Base-by-base conservation (phyloP, 257 asterid genomes). In the Henckelia pumila region DNA sequence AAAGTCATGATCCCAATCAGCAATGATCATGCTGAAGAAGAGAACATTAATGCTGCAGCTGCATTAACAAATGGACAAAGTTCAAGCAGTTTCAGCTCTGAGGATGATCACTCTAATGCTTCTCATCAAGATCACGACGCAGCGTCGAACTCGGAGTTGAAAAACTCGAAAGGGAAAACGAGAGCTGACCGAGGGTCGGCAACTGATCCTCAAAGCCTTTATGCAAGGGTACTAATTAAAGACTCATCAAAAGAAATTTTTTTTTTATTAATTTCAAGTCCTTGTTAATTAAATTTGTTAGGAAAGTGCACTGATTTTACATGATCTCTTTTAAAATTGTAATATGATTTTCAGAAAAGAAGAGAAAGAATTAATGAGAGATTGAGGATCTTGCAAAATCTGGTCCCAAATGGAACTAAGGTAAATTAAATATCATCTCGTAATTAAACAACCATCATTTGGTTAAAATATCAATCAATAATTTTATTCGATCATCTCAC, bases 121-220 rank as follows among this genome's bases (percentile, higher is more conserved):
- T 72, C 80, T 50, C 72, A 67, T 50, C 72, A 67, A 16, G 83
- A 75, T 50, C 19, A 59, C 37, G 68, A 63, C 13, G 80, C 71
- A 24, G 61, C 40, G 53, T 77, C 75, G 8, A 69, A 73, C 61
- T 70, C 79, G 72, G 76, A 22, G 61, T 68, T 22, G 74, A 64
- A 26, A 49, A 67, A 64, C 53, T n/a, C 49, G 28, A 78, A 40
- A 2, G 80, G 76, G 22, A 78, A 76, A 60, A 37, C 79, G 20
- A 64, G 82, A 57, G 82, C 84, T 14, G 72, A 76, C 47, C 55
- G 84, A 53, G 88, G 85, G n/a, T 80, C 88, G 5, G 88, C 88
- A 3, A 83, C 85, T 3, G 88, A 83, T 69, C 88, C 88, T 5
- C 88, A 83, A 61, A 83, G 88, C 85, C 80, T 80, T 68, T 80